These are phyloP conservation scores for Trifolium subterraneum DNA, from an alignment of 306 rosid genomes.

Conservation along the genomic window DNA sequence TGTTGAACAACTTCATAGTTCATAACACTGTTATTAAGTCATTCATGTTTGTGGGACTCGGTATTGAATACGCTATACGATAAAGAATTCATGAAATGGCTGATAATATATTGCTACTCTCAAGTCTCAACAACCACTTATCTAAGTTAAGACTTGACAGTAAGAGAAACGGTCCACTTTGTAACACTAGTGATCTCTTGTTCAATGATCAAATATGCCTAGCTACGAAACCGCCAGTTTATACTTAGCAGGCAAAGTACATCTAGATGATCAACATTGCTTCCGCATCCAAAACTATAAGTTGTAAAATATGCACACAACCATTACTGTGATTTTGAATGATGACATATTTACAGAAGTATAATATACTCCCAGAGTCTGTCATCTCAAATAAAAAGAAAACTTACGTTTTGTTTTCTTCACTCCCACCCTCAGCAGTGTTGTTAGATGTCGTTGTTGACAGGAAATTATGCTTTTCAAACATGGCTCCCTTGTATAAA, in stretches of 20 bases:
- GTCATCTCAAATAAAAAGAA: constrained; percentile 40
- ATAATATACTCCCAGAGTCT: neutral
- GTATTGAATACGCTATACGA: constrained; percentile 17
- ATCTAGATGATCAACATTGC: constrained; percentile 13
- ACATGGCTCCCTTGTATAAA: constrained; percentile 44
- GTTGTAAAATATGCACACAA: constrained; percentile 18
- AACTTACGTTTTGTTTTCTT: constrained; percentile 50
- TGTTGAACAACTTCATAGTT: neutral
- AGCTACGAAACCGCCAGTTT: constrained; percentile 22
- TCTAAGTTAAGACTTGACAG: constrained; percentile 20
- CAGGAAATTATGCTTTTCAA: constrained; percentile 37
- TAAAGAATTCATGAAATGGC: neutral
- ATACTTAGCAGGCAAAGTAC: neutral
- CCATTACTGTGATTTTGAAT: constrained; percentile 12
- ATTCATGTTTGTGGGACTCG: neutral
- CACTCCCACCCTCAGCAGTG: constrained; percentile 44
- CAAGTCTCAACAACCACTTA: constrained; percentile 26
- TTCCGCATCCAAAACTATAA: constrained; percentile 22
- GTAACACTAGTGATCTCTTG: constrained; percentile 7
- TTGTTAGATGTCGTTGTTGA: constrained; percentile 44
- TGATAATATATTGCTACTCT: constrained; percentile 18
- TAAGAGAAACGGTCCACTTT: constrained; percentile 6
- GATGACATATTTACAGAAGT: neutral
- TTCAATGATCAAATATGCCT: constrained; percentile 20
- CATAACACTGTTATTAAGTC: neutral